Percentiles rank a stretch among this genome's conserved stretches.
These are phyloP conservation scores for Nemania sp. DNA, from an alignment of 2,329 filamentous ascomycete genomes.

Conservation along the genomic window DNA sequence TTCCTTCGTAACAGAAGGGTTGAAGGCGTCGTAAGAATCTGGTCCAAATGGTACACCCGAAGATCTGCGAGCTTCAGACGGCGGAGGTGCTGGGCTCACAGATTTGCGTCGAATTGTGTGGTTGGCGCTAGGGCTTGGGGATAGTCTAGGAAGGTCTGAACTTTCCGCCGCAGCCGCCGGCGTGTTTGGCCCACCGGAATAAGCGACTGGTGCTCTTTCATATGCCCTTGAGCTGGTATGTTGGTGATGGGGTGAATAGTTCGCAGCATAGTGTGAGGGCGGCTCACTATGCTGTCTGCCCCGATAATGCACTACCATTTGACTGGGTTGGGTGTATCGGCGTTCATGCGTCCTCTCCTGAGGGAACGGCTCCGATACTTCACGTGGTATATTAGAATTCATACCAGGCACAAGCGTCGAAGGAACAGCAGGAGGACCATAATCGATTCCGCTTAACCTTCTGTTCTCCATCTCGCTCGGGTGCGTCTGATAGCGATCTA, in stretches of 20 bases:
- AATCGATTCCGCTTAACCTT: constrained; percentile 40
- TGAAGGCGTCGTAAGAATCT: constrained; percentile 74
- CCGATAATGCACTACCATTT: constrained; percentile 46
- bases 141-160: constrained; percentile 38
- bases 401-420: constrained; percentile 63
- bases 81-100: constrained; percentile 68
- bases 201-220: constrained; percentile 43
- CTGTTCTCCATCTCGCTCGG: constrained; percentile 44
- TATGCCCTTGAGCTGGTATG: constrained; percentile 30
- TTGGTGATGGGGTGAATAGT: constrained; percentile 31
- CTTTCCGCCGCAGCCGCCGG: constrained; percentile 22
- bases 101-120: constrained; percentile 71
- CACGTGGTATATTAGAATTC: constrained; percentile 58
- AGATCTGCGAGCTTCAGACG: constrained; percentile 50
- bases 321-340: constrained; percentile 48
- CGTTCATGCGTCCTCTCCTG: constrained; percentile 55
- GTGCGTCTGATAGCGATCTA: constrained; percentile 35
- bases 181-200: constrained; percentile 31
- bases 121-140: constrained; percentile 50
- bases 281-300: constrained; percentile 45
- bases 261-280: constrained; percentile 32
- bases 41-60: constrained; percentile 73
- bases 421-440: constrained; percentile 54
- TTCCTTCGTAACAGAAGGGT: constrained; percentile 55
- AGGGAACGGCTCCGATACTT: constrained; percentile 61